Evolutionary conservation across 2,329 filamentous ascomycete species (phyloP).

Genomic region (Reticulascus tulasneorum): DNA sequence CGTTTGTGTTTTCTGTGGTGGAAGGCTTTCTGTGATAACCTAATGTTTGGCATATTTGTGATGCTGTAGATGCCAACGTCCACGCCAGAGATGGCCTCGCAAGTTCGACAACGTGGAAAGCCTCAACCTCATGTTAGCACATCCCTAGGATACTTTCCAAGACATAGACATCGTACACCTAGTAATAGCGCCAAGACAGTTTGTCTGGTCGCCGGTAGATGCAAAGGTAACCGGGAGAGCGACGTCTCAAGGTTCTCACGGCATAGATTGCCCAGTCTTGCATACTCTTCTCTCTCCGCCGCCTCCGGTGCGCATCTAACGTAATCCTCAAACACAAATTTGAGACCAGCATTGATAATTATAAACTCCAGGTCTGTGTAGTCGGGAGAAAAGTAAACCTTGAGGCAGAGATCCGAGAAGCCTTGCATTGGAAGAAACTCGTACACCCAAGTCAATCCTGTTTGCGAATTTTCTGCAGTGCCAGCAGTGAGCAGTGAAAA

Average conservation of each 20-base stretch:
- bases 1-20: conserved; percentile 20
- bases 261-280: conserved; percentile 19
- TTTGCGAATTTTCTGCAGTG: too few species aligned
- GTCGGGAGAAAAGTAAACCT: conserved; percentile 28
- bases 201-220: conserved; percentile 24
- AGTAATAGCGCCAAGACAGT: conserved; percentile 19
- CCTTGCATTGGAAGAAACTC: conserved; percentile 23
- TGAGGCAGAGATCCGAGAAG: conserved; percentile 27
- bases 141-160: accelerated
- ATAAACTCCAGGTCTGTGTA: conserved; percentile 28
- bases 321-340: conserved; percentile 25
- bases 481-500: too few species aligned
- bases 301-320: too few species aligned
- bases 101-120: conserved; percentile 27
- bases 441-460: conserved; percentile 22
- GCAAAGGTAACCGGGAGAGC: conserved; percentile 24
- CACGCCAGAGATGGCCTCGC: conserved; percentile 27
- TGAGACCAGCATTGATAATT: conserved; percentile 26
- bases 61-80: conserved; percentile 26
- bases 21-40: conserved; percentile 24
- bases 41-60: conserved; percentile 25
- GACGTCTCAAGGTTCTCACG: conserved; percentile 26
- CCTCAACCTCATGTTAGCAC: conserved; percentile 12
- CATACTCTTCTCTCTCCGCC: conserved; percentile 18
- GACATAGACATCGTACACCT: conserved; percentile 11